Percentiles rank a stretch among this genome's conserved stretches.
These are phyloP conservation scores for Darksidea phi DNA, from an alignment of 495 filamentous ascomycete genomes.

Conservation along the genomic window DNA sequence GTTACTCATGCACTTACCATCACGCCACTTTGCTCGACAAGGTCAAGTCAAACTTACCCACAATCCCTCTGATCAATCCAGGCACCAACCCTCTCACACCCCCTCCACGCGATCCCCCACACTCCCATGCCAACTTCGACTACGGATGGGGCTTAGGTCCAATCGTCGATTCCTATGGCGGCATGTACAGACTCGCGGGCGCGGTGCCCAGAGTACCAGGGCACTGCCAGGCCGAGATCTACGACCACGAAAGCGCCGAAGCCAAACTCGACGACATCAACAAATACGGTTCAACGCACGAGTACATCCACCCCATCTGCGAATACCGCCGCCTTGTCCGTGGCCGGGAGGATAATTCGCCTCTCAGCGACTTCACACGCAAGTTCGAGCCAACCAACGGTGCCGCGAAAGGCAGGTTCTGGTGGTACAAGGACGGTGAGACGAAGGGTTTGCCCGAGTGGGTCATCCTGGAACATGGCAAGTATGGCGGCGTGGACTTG, in stretches of 20 bases:
- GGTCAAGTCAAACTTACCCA: constrained; percentile 5
- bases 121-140: constrained; percentile 15
- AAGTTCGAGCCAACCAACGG: neutral
- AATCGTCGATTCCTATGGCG: constrained; percentile 21
- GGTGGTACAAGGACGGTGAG: constrained; percentile 21
- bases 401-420: constrained; percentile 13
- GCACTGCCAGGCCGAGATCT: constrained; percentile 15
- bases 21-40: constrained; percentile 5
- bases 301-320: constrained; percentile 32
- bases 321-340: constrained; percentile 20
- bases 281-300: constrained; percentile 18
- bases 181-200: constrained; percentile 14
- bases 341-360: constrained; percentile 9
- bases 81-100: constrained; percentile 6
- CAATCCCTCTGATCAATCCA: constrained; percentile 28
- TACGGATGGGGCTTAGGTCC: constrained; percentile 24
- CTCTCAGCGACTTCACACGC: constrained; percentile 11
- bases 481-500: neutral
- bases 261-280: constrained; percentile 7
- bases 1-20: constrained; percentile 27
- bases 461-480: constrained; percentile 15
- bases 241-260: neutral
- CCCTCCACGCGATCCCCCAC: constrained; percentile 11
- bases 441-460: constrained; percentile 22
- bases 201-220: constrained; percentile 14